These are phyloP conservation scores for Eucalyptus erythrocorys DNA, from an alignment of 345 rosid species.

Conservation along the genomic window DNA sequence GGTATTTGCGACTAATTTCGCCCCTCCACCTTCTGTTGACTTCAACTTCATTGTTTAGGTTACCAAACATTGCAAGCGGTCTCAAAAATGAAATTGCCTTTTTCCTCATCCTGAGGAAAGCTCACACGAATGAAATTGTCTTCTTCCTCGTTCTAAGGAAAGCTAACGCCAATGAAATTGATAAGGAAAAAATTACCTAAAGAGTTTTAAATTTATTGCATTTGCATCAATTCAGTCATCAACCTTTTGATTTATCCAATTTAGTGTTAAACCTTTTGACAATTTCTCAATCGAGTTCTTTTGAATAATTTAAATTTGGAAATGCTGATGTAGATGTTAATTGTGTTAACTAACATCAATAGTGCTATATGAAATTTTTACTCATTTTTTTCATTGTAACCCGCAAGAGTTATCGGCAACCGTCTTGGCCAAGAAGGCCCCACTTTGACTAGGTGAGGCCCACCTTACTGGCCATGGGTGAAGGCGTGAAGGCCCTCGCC, in stretches of 20 bases:
- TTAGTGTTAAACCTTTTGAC: rapidly evolving
- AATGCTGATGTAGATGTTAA: rapidly evolving
- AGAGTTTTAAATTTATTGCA: too few species aligned
- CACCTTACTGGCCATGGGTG: background rate
- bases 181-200: background rate
- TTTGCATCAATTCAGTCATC: rapidly evolving
- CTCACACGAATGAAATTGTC: background rate
- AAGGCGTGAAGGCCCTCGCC: too few species aligned
- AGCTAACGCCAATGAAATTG: background rate
- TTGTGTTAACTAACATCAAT: too few species aligned
- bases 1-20: background rate
- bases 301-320: too few species aligned
- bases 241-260: too few species aligned
- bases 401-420: rapidly evolving
- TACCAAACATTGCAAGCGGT: background rate
- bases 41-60: background rate
- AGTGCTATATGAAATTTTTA: too few species aligned
- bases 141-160: background rate
- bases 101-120: background rate
- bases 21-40: background rate
- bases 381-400: background rate
- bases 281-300: too few species aligned
- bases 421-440: background rate
- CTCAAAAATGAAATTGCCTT: background rate
- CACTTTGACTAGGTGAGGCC: background rate